Conservation (phyloP, 2,329 filamentous ascomycete genomes). For the Sarocladium oryzae region DNA sequence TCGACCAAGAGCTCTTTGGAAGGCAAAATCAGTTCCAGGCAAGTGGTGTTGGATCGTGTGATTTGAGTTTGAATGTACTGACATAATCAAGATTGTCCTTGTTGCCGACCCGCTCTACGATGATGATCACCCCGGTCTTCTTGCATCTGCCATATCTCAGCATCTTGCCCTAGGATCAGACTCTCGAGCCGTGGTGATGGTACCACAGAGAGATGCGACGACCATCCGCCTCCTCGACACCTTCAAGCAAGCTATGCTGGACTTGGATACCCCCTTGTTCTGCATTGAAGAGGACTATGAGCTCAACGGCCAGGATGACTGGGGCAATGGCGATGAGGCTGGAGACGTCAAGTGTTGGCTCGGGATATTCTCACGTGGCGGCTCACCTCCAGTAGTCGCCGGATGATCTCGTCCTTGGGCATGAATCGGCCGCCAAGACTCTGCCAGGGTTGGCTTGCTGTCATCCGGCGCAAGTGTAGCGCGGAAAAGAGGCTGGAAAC, state of each 20-base stretch:
- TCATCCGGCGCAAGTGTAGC: too few species aligned
- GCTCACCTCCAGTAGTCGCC: constrained; percentile 13
- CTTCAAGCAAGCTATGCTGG: constrained; percentile 56
- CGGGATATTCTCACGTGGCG: constrained; percentile 47
- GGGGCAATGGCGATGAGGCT: constrained; percentile 49
- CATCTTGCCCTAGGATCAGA: constrained; percentile 54
- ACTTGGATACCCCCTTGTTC: constrained; percentile 39
- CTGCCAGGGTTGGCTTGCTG: too few species aligned
- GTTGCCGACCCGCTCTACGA: constrained; percentile 87
- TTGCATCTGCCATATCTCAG: constrained; percentile 61
- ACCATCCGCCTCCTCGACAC: constrained; percentile 53
- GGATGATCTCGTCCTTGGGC: too few species aligned
- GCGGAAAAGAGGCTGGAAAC: too few species aligned
- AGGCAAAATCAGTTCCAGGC: constrained; percentile 46
- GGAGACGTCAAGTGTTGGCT: constrained; percentile 60
- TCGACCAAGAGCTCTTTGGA: constrained; percentile 39
- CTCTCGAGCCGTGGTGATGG: constrained; percentile 69
- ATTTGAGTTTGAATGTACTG: constrained; percentile 8
- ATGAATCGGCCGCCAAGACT: too few species aligned
- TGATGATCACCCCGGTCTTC: constrained; percentile 67
- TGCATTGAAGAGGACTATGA: constrained; percentile 50
- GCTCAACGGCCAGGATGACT: constrained; percentile 66
- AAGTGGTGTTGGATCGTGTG: constrained; percentile 8
- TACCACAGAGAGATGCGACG: constrained; percentile 69
- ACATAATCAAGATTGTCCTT: constrained; percentile 56